phyloP scores from a whole-genome alignment of 2,329 filamentous ascomycete species.

The Purpureocillium takamizusanense region DNA sequence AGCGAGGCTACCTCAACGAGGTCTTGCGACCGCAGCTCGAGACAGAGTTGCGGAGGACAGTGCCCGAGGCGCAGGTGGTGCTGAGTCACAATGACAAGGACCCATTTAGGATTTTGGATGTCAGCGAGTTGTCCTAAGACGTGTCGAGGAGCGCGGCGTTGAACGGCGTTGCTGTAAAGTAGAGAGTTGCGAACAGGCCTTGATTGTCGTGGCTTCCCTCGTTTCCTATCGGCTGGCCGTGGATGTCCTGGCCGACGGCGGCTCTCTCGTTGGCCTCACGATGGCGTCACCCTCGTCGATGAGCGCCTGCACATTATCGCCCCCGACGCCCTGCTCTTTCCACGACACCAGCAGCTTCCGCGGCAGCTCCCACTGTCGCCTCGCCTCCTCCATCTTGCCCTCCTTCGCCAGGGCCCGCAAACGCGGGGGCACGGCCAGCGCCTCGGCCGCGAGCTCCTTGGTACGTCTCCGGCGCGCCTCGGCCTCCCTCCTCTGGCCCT shows the following conservation, averaged over 20 bases:
- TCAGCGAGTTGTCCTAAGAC: conserved; percentile 25
- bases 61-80: conserved; percentile 48
- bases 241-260: conserved; percentile 7
- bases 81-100: conserved; percentile 77
- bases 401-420: conserved; percentile 48
- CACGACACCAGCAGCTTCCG: conserved; percentile 41
- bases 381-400: conserved; percentile 53
- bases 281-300: conserved; percentile 47
- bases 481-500: conserved; percentile 23
- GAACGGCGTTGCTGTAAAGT: background rate
- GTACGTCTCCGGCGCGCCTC: conserved; percentile 26
- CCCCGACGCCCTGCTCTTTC: conserved; percentile 46
- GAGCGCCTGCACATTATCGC: conserved; percentile 42
- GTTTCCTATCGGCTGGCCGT: conserved; percentile 6
- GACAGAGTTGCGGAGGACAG: conserved; percentile 42
- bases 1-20: conserved; percentile 69
- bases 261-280: conserved; percentile 17
- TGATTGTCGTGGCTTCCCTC: background rate
- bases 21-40: conserved; percentile 61
- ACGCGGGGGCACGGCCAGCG: conserved; percentile 50
- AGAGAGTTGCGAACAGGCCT: background rate
- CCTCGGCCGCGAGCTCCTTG: conserved; percentile 52
- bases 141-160: background rate
- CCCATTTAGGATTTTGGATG: conserved; percentile 71
- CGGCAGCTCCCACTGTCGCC: conserved; percentile 45